These are phyloP conservation scores for Talaromyces rugulosus DNA, from an alignment of 2,329 filamentous ascomycete species.

Conservation along the genomic window DNA sequence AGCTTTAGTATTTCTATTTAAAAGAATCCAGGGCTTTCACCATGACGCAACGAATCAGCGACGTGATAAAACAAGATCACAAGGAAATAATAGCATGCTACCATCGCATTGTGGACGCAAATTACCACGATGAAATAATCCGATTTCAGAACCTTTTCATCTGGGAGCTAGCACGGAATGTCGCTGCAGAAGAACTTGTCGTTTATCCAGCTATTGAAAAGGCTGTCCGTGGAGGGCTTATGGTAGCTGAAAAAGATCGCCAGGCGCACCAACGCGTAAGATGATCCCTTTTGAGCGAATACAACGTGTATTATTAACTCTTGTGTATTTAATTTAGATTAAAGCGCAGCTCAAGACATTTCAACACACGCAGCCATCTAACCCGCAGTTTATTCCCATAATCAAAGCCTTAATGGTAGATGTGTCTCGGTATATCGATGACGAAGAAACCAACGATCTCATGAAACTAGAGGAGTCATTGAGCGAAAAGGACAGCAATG, in stretches of 20 bases:
- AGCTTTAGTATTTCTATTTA: too few relatives aligned
- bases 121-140: conserved; percentile 40
- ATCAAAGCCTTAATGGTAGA: conserved; percentile 43
- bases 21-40: neutral
- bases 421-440: conserved; percentile 45
- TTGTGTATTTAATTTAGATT: conserved; percentile 33
- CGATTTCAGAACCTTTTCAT: conserved; percentile 50
- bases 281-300: neutral
- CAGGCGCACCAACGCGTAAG: conserved; percentile 8
- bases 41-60: conserved; percentile 21
- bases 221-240: conserved; percentile 41
- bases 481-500: conserved; percentile 28
- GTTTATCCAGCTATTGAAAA: conserved; percentile 55
- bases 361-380: conserved; percentile 40
- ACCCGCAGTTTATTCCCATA: conserved; percentile 42
- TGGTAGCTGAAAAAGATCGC: conserved; percentile 46
- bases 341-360: conserved; percentile 50
- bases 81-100: conserved; percentile 41
- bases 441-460: conserved; percentile 50
- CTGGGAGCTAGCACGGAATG: conserved; percentile 51
- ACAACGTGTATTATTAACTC: neutral
- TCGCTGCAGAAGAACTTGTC: conserved; percentile 50
- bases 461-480: conserved; percentile 46
- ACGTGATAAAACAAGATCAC: conserved; percentile 42
- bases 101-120: conserved; percentile 38